These are phyloP conservation scores for Phoma sp. DNA, from an alignment of 2,329 filamentous ascomycete genomes.

Conservation along the genomic window DNA sequence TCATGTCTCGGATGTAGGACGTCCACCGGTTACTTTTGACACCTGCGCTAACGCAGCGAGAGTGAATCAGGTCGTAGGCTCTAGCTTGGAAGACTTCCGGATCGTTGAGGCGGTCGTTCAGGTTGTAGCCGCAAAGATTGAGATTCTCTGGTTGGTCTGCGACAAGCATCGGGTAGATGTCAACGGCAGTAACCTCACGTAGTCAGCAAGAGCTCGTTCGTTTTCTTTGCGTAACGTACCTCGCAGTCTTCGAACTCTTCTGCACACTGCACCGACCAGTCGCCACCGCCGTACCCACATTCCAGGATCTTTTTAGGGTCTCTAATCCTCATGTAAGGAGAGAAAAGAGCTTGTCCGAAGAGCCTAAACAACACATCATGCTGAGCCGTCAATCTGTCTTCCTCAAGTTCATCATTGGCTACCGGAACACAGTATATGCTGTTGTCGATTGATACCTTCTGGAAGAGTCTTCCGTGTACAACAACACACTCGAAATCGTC, in stretches of 20 bases:
- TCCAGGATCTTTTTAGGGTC: slow-evolving; percentile 46
- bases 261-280: slow-evolving; percentile 48
- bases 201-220: slow-evolving; percentile 17
- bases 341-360: slow-evolving; percentile 38
- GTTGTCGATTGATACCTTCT: slow-evolving; percentile 47
- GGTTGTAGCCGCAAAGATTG: slow-evolving; percentile 42
- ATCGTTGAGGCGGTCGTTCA: slow-evolving; percentile 49
- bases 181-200: slow-evolving; percentile 46
- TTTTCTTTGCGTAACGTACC: slow-evolving; percentile 30
- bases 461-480: slow-evolving; percentile 48
- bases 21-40: slow-evolving; percentile 77
- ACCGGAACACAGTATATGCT: slow-evolving; percentile 50
- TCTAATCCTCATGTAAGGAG: slow-evolving; percentile 33
- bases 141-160: slow-evolving; percentile 49
- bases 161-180: slow-evolving; percentile 45
- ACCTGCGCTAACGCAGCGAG: slow-evolving; percentile 72
- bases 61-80: slow-evolving; percentile 84
- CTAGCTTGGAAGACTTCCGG: slow-evolving; percentile 63
- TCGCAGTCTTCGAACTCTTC: slow-evolving; percentile 47
- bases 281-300: slow-evolving; percentile 49
- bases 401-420: slow-evolving; percentile 45
- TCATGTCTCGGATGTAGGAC: slow-evolving; percentile 77
- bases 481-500: slow-evolving; percentile 33
- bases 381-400: slow-evolving; percentile 45
- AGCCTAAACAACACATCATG: slow-evolving; percentile 42